These are phyloP conservation scores for Coffea humblotiana DNA, from an alignment of 305 asterid genomes.

Conservation along the genomic window DNA sequence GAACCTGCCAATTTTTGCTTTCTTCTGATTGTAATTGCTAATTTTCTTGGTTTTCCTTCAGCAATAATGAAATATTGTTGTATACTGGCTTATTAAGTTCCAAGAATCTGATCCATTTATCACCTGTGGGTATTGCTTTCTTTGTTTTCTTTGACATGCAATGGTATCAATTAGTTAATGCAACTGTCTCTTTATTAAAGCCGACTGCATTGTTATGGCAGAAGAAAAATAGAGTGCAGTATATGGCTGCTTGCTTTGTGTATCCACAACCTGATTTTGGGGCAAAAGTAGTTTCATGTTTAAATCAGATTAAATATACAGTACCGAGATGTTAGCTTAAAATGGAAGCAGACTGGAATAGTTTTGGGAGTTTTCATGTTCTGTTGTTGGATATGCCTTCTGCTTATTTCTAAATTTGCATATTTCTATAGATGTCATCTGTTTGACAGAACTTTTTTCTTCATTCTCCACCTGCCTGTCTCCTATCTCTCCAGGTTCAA, in stretches of 20 bases:
- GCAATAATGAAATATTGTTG: neutral
- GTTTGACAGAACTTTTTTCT: constrained; percentile 13
- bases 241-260: neutral
- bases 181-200: neutral
- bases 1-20: neutral
- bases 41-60: neutral
- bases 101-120: neutral
- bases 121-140: neutral
- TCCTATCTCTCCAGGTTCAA: constrained; percentile 70
- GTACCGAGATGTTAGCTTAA: neutral
- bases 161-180: neutral
- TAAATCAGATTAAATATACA: neutral
- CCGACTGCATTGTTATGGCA: neutral
- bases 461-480: neutral
- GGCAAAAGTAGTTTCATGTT: neutral
- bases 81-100: neutral
- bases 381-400: neutral
- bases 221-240: neutral
- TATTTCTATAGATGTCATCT: too few species aligned
- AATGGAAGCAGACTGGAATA: neutral
- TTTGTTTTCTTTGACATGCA: neutral
- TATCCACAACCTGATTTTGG: neutral
- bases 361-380: neutral
- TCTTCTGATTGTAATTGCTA: neutral
- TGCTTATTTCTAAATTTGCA: neutral